These are phyloP conservation scores for Quercus mongolica DNA, from an alignment of 306 rosid species.

Conservation along the genomic window DNA sequence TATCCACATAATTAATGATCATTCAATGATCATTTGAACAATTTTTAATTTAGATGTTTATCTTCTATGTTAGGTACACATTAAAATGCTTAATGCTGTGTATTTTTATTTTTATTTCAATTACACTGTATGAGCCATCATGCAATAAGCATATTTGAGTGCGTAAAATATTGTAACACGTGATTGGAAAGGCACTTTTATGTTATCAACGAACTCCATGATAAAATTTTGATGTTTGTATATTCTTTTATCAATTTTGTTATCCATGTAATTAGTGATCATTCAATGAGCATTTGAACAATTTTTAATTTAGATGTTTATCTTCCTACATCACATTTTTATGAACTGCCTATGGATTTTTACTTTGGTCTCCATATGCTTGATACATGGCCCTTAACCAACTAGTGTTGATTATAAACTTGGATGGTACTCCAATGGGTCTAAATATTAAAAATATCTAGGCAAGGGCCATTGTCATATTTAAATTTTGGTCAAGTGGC, in stretches of 20 bases:
- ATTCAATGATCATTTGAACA: background rate
- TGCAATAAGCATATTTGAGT: background rate
- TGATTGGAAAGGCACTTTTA: background rate
- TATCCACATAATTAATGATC: background rate
- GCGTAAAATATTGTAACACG: background rate
- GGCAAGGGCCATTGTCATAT: background rate
- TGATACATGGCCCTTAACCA: background rate
- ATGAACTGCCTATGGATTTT: too few relatives aligned
- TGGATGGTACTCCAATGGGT: background rate
- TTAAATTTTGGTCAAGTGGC: background rate
- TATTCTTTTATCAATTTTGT: background rate
- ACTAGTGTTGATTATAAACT: background rate
- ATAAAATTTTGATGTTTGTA: background rate
- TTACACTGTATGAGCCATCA: background rate
- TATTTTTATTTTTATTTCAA: background rate
- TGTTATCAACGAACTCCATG: background rate
- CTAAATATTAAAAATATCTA: background rate
- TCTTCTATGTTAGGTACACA: background rate
- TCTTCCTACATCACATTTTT: too few relatives aligned
- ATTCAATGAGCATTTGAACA: background rate
- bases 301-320: too few relatives aligned
- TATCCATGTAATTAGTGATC: background rate
- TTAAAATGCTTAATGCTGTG: background rate
- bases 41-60: too few relatives aligned
- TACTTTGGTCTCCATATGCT: background rate